A percentile compares a stretch with the other conserved stretches of the same genome.
Evolutionary conservation across 306 rosid species (phyloP).

Genomic region (Rosa lucieae): DNA sequence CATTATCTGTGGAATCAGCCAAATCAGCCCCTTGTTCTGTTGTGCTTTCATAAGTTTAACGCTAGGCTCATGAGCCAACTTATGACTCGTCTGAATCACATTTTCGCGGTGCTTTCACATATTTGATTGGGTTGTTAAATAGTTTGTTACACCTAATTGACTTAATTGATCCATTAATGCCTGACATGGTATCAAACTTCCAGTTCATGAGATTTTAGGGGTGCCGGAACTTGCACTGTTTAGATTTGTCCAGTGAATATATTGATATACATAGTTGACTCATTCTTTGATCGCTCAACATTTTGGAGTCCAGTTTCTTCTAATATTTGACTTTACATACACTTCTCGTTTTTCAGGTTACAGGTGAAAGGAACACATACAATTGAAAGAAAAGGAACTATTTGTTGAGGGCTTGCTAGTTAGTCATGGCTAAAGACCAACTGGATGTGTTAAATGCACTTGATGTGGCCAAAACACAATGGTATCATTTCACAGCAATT

Average conservation of each 20-base stretch:
- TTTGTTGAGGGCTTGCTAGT: not conserved
- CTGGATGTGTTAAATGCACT: conserved; percentile 70
- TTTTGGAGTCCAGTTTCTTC: not conserved
- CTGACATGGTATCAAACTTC: not conserved
- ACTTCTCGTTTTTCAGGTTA: conserved; percentile 15
- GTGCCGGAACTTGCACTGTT: not conserved
- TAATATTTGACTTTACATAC: not conserved
- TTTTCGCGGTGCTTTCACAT: conserved; percentile 1
- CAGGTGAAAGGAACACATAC: not conserved
- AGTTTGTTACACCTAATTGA: not conserved
- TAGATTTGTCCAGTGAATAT: not conserved
- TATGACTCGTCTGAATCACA: conserved; percentile 17
- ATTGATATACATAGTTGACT: not conserved
- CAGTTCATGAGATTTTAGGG: not conserved
- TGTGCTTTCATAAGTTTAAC: not conserved
- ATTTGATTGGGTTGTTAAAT: not conserved
- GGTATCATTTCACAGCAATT: conserved; percentile 90
- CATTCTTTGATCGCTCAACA: not conserved
- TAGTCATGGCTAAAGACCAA: conserved; percentile 52
- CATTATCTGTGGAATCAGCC: conserved; percentile 11
- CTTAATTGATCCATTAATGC: not conserved
- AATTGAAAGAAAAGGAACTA: conserved; percentile 2
- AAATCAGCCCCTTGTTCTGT: not conserved
- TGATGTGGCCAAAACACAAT: conserved; percentile 85
- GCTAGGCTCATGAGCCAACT: conserved; percentile 1